phyloP scores from a whole-genome alignment of 441 rosid genomes.

The Euphorbia celastroides region DNA sequence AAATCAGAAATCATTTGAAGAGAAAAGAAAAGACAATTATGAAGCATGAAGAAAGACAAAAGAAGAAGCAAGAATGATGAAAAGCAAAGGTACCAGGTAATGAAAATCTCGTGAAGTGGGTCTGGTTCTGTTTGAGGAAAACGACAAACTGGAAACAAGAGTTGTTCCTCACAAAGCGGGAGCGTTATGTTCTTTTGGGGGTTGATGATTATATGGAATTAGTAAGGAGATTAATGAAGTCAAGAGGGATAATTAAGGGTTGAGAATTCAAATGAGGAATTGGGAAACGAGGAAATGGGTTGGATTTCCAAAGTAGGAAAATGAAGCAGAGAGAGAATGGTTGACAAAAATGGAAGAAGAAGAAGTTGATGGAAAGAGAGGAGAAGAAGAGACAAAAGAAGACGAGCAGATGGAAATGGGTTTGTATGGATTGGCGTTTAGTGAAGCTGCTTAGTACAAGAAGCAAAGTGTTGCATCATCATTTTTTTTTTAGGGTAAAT shows the following conservation, averaged over 20 bases:
- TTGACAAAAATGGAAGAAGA: not conserved
- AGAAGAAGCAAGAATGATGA: not conserved
- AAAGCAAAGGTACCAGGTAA: constrained; percentile 12
- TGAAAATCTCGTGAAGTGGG: constrained; percentile 15
- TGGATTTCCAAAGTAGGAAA: not conserved
- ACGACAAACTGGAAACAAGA: constrained; percentile 17
- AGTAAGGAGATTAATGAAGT: not conserved
- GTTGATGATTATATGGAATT: not conserved
- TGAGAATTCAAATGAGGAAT: not conserved
- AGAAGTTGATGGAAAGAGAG: too few species aligned
- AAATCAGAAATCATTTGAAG: constrained; percentile 5
- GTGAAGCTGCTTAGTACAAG: not conserved
- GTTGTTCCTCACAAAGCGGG: not conserved
- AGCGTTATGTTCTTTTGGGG: not conserved
- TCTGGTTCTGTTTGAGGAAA: not conserved
- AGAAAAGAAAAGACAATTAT: not conserved
- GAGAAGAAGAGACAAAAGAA: not conserved
- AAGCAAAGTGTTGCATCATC: not conserved
- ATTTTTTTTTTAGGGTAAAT: not conserved
- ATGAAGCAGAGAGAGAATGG: too few species aligned
- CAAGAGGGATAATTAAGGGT: not conserved
- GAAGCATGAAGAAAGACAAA: not conserved
- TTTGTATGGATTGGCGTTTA: not conserved
- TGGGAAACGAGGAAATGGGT: not conserved
- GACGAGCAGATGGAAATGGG: too few species aligned